Base-by-base conservation (phyloP, 768 basidiomycete species). In the Tylopilus sp. region DNA sequence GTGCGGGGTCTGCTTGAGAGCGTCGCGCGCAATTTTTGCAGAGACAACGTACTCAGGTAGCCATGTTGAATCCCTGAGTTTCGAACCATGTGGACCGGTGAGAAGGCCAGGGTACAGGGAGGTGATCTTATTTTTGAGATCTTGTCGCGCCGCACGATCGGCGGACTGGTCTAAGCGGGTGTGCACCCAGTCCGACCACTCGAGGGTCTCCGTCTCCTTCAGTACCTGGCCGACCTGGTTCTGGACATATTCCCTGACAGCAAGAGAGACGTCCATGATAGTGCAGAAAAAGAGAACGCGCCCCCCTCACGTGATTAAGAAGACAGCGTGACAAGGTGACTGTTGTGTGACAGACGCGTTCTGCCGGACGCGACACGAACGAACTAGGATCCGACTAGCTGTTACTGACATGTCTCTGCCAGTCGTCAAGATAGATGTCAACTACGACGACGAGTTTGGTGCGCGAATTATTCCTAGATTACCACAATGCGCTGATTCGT, bases 401-500 rank as follows among this genome's bases (percentile, higher is more conserved):
- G 4, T 19, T 12, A 21, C 37, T 19, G 45, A 34, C 64, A 89
- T 89, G 87, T 82, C 88, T 50, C 74, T 89, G 36, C 79, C 83
- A 26, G 78, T 82, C 31, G 68, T 82, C 58, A 79, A 78, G 63
- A 76, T 86, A 58, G 65, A 77, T 50, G 74, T 90, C 64, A 76
- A 80, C 58, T 93, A 92, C 64, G 80, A 80, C 22, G 78, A 77
- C 3, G 92, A 93, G 63, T 83, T 87, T 73, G 83, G 91, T 85
- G 34, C 28, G 66, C 57, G 37, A 36, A 0, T 11, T 24, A 14
- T 12, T 14, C 14, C 11, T 21, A 4, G 19, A n/a, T 11, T 10
- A 22, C 47, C 1, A 24, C 28, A 57, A 14, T 53, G 14, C 5
- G 19, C 40, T 59, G 28, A 64, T 28, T 13, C 24, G 12, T 46